phyloP scores from a whole-genome alignment of 140 eudicot genomes.

The Flaveria floridana region DNA sequence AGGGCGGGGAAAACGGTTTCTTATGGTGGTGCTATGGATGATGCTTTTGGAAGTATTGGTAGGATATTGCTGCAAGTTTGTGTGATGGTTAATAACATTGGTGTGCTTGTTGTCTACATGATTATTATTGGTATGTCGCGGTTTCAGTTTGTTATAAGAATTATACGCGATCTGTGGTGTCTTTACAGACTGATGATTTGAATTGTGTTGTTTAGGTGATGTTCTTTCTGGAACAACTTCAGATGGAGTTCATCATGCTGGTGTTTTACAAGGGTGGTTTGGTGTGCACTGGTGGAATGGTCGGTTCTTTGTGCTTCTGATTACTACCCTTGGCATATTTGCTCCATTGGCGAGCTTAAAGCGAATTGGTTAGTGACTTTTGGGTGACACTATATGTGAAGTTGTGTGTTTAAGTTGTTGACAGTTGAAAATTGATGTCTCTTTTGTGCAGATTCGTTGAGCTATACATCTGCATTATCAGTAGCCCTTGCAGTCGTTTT shows the following conservation, averaged over 20 bases:
- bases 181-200: background rate
- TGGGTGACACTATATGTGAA: constrained; percentile 8
- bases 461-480: constrained; percentile 89
- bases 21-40: constrained; percentile 83
- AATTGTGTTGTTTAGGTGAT: constrained; percentile 49
- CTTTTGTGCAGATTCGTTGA: constrained; percentile 73
- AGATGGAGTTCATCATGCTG: constrained; percentile 76
- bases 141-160: background rate
- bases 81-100: constrained; percentile 75
- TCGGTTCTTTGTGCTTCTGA: constrained; percentile 66
- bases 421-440: background rate
- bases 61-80: constrained; percentile 71
- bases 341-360: constrained; percentile 84
- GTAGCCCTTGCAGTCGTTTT: constrained; percentile 93
- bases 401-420: constrained; percentile 3
- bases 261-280: constrained; percentile 94
- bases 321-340: constrained; percentile 67
- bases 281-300: constrained; percentile 95
- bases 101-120: constrained; percentile 87
- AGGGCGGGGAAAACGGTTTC: constrained; percentile 60
- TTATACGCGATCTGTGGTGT: too few relatives aligned
- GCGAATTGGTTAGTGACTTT: constrained; percentile 75
- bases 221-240: constrained; percentile 95
- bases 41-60: constrained; percentile 87
- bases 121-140: constrained; percentile 74